Evolutionary conservation across 768 basidiomycete species (phyloP).

Genomic region (Cubamyces lactineus): DNA sequence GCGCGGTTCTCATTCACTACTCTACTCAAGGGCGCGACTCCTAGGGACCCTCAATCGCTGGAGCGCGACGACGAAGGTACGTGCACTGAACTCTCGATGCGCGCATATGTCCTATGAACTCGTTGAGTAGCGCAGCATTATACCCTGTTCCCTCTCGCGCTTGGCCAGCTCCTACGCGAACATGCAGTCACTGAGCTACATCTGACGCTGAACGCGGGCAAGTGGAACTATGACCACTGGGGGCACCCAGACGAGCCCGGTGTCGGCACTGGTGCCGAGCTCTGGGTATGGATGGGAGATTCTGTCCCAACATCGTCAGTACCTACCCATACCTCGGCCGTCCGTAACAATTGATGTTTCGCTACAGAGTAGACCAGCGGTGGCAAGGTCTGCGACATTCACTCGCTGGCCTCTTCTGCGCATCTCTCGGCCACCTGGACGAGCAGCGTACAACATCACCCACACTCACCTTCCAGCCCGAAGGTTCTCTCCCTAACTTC

Average conservation of each 20-base stretch:
- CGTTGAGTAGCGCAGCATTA: slow-evolving; percentile 74
- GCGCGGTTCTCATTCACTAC: slow-evolving; percentile 83
- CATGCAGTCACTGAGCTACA: slow-evolving; percentile 89
- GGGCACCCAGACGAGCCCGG: slow-evolving; percentile 76
- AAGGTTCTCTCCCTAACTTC: slow-evolving; percentile 58
- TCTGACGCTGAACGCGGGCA: slow-evolving; percentile 87
- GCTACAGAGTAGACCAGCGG: slow-evolving; percentile 66
- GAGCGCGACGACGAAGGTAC: slow-evolving; percentile 50
- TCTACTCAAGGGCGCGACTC: slow-evolving; percentile 52
- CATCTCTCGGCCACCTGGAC: slow-evolving; percentile 80
- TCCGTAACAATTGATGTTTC: neutral
- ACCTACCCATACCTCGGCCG: neutral
- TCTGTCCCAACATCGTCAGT: slow-evolving; percentile 24
- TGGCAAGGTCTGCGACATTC: slow-evolving; percentile 90
- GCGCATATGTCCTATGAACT: neutral
- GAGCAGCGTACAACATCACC: slow-evolving; percentile 77
- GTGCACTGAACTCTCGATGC: slow-evolving; percentile 30
- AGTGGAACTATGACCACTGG: slow-evolving; percentile 88
- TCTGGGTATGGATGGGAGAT: slow-evolving; percentile 93
- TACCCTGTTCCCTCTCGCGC: slow-evolving; percentile 79
- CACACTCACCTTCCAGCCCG: slow-evolving; percentile 57
- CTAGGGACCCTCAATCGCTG: slow-evolving; percentile 56
- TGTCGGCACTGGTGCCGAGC: slow-evolving; percentile 84
- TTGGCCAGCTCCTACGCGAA: slow-evolving; percentile 85
- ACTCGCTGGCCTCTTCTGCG: slow-evolving; percentile 92